Base-by-base conservation (phyloP, 2,329 filamentous ascomycete species). In the Parascedosporium putredinis region DNA sequence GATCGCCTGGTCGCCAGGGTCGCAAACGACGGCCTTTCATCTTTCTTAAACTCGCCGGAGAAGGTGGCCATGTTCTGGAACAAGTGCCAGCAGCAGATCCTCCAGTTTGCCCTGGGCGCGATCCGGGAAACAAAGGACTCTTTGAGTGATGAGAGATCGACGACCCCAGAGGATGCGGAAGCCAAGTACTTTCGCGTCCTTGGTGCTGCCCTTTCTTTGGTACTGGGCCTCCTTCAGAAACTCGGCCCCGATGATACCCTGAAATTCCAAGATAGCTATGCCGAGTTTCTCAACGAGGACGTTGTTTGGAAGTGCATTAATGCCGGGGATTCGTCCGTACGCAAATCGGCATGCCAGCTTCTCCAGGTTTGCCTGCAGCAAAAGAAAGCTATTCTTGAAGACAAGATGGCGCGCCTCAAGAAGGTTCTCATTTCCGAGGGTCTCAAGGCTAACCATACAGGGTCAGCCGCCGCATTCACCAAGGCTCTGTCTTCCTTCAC, bases 81-180 rank as follows among this genome's bases (percentile, higher is more conserved):
- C 61, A 81, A 84, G 49, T 96, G 90, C 60, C 88, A 95, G 61
- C 68, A 74, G 5, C 78, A 86, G 25, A 88, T 96, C 38, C 70
- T 97, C 51, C 81, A 89, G 46, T 96, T 88, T 64, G 88, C 88
- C 51, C 79, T 78, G 50, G 81, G 88, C 59, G 88, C 88, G 4
- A 78, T 93, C 38, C 79, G 83, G 49, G 93, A 98, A 65, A 91
- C 85, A 0, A 66, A 83, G 2, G 76, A 84, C 31, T 94, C 88
- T 0, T 71, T 98, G 31, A 97, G 90, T 61, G 93, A 98, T 62
- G 87, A 94, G 66, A 78, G 91, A 22, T 88, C 82, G 1, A 87
- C 89, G 3, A 93, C 81, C 52, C 69, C 78, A 7, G 91, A 97
- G 56, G 93, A 98, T 62, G 83, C 88, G 3, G 79, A 89, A 56